Percentiles rank a stretch among this genome's conserved stretches.
Evolutionary conservation across 495 filamentous ascomycete genomes (phyloP).

Genomic region (Filosporella fistucella): DNA sequence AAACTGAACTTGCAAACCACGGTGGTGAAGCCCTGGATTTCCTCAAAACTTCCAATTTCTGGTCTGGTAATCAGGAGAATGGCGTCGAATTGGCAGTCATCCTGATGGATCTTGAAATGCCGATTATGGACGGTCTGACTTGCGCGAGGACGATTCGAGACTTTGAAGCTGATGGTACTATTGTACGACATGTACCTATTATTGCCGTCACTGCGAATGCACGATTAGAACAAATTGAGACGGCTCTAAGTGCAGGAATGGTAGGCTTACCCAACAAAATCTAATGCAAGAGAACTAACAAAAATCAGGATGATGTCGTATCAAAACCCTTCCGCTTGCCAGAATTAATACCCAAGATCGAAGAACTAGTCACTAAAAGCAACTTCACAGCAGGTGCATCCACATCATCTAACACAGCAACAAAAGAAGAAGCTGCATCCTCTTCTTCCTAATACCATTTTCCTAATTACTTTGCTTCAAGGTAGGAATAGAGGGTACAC

Average conservation of each 20-base stretch:
- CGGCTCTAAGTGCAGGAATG: constrained; percentile 66
- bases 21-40: constrained; percentile 68
- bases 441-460: too few species aligned
- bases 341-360: constrained; percentile 61
- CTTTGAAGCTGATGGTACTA: constrained; percentile 46
- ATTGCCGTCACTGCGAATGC: constrained; percentile 79
- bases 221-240: constrained; percentile 58
- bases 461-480: too few species aligned
- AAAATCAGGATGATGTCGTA: constrained; percentile 58
- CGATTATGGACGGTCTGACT: constrained; percentile 72
- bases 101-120: constrained; percentile 85
- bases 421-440: neutral
- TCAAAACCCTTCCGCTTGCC: constrained; percentile 68
- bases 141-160: constrained; percentile 63
- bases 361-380: constrained; percentile 18
- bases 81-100: constrained; percentile 48
- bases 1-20: constrained; percentile 70
- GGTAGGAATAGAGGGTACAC: too few species aligned
- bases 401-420: neutral
- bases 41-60: constrained; percentile 41
- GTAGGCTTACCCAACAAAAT: constrained; percentile 28
- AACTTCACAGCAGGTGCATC: neutral
- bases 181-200: constrained; percentile 59
- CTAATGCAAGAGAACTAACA: neutral
- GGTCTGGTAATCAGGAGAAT: constrained; percentile 26